Evolutionary conservation across 768 basidiomycete genomes (phyloP), one percentile per base, ranked within the genome.

Genomic region (Filobasidium wieringae): DNA sequence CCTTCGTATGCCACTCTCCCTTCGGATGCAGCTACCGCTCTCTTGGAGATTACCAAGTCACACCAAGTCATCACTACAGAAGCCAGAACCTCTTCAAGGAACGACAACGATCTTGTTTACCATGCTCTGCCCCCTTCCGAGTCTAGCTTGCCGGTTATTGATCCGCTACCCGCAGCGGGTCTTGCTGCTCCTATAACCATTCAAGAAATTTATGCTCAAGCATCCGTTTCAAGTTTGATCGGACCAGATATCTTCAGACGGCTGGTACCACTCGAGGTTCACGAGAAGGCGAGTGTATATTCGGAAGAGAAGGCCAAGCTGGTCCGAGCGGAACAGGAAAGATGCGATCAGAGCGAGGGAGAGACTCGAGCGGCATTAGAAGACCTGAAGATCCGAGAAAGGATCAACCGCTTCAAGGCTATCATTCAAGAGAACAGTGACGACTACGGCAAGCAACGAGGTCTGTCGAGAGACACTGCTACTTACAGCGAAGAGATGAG

Each of bases 281-380:
- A 96, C 70, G 92, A 96, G 75, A 87, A 87, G 62, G 93, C 93
- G 14, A 87, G 85, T 58, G 84, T 99, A 14, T 99, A 99, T 73
- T 93, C 90, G 0, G 95, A 99, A 73, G 95, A 99, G 76, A 97
- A 97, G 76, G 95, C 93, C 22, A 97, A 99, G 74, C 70, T 88
- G 27, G 89, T 91, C 7, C 80, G 95, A 37, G 82, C 78, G 5
- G 91, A 97, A 71, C 87, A 86, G 7, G 93, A 96, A 77, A 82
- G 83, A 53, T 85, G 83, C 0, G 92, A 96, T 62, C 77, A 81
- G 24, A 84, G 86, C 0, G 90, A 95, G 68, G 85, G 79, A 5
- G 88, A 92, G 71, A 80, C 81, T 32, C 77, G 82, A 62, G 86
- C 86, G 47, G 82, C 83, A 24, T 72, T 97, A 52, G 91, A 93